phyloP scores from a whole-genome alignment of 352 stramenopile genomes.

The Hyaloperonospora arabidopsidis region DNA sequence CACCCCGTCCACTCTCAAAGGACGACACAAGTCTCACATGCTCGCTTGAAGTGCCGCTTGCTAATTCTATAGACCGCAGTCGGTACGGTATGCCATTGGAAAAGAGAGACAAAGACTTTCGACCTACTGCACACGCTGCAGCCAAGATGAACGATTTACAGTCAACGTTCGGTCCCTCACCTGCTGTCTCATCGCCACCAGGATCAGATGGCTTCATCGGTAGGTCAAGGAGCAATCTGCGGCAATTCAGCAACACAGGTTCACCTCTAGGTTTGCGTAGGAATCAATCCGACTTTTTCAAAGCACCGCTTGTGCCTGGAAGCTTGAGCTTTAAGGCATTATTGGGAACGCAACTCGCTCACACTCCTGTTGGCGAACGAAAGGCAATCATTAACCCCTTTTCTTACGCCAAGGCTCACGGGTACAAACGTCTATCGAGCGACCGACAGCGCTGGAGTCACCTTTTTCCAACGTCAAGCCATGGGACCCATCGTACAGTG shows the following conservation, averaged over 20 bases:
- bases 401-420: constrained; percentile 34
- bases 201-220: constrained; percentile 8
- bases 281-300: constrained; percentile 35
- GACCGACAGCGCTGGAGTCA: constrained; percentile 94
- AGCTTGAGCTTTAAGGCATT: constrained; percentile 22
- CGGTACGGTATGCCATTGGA: constrained; percentile 20
- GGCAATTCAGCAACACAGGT: constrained; percentile 19
- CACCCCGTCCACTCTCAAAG: constrained; percentile 11
- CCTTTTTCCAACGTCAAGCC: constrained; percentile 82
- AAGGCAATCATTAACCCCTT: constrained; percentile 40
- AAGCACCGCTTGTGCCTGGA: constrained; percentile 9
- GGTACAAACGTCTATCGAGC: constrained; percentile 36
- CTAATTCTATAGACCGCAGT: constrained; percentile 15
- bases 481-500: constrained; percentile 5
- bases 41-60: constrained; percentile 22
- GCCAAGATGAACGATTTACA: constrained; percentile 27
- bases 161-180: constrained; percentile 9
- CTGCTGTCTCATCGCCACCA: constrained; percentile 10
- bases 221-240: constrained; percentile 13
- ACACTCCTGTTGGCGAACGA: constrained; percentile 3
- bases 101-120: constrained; percentile 22
- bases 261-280: constrained; percentile 23
- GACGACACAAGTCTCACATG: constrained; percentile 11
- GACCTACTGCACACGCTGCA: constrained; percentile 21
- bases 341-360: constrained; percentile 13